phyloP scores from a whole-genome alignment of 2,329 filamentous ascomycete species.

The Proliferodiscus dingleyae region DNA sequence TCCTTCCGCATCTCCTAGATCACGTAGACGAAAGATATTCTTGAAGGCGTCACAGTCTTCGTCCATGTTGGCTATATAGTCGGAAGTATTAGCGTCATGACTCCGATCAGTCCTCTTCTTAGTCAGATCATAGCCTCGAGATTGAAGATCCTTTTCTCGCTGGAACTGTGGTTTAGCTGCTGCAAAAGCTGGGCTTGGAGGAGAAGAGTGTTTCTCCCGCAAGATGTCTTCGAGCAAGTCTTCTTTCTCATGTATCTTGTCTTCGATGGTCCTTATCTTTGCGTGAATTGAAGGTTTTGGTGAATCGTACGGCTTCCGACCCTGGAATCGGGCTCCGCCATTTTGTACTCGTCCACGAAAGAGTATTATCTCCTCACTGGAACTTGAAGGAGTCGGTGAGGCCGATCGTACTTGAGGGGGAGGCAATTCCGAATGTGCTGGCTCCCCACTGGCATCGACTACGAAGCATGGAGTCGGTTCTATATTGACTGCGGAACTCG shows the following conservation, averaged over 20 bases:
- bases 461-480: slow-evolving; percentile 27
- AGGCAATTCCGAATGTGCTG: slow-evolving; percentile 29
- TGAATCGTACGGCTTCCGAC: neutral
- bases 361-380: slow-evolving; percentile 69
- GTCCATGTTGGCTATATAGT: slow-evolving; percentile 34
- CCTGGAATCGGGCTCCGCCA: slow-evolving; percentile 10
- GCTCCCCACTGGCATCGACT: slow-evolving; percentile 32
- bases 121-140: neutral
- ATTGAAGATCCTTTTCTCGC: neutral
- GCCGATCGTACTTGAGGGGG: slow-evolving; percentile 27
- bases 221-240: slow-evolving; percentile 24
- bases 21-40: slow-evolving; percentile 28
- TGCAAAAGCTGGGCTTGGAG: neutral
- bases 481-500: neutral
- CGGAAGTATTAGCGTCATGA: slow-evolving; percentile 26
- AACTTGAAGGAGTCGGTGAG: slow-evolving; percentile 45
- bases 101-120: slow-evolving; percentile 3
- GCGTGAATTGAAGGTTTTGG: slow-evolving; percentile 19
- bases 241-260: slow-evolving; percentile 25
- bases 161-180: neutral
- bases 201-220: neutral
- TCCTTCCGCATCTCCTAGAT: slow-evolving; percentile 41
- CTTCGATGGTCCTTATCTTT: slow-evolving; percentile 27
- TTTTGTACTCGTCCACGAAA: slow-evolving; percentile 51
- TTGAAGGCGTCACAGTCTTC: slow-evolving; percentile 19